These are phyloP conservation scores for Desmodesmus armatus DNA, from an alignment of 139 green algal genomes.

Conservation along the genomic window DNA sequence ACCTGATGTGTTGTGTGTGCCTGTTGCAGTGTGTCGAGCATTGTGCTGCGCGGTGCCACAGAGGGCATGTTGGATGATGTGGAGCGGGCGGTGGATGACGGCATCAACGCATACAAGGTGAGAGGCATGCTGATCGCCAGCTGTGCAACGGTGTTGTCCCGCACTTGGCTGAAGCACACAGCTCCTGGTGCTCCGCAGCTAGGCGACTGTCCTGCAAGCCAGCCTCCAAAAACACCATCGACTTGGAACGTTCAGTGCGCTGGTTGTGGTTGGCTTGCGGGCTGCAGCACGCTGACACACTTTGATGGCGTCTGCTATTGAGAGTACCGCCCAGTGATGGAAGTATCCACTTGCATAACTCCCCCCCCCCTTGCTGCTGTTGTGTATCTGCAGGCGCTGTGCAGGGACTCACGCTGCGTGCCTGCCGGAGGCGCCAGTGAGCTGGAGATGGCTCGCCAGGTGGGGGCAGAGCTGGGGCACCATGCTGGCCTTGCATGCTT, in stretches of 20 bases:
- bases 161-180: not conserved
- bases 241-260: too few species aligned
- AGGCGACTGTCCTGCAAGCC: too few species aligned
- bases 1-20: too few species aligned
- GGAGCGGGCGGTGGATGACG: conserved; percentile 96
- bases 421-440: conserved; percentile 90
- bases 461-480: conserved; percentile 57
- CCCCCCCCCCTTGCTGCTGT: too few species aligned
- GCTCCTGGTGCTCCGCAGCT: too few species aligned
- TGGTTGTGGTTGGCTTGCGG: too few species aligned
- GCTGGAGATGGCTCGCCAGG: conserved; percentile 87
- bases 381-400: conserved; percentile 73
- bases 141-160: not conserved
- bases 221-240: too few species aligned
- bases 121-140: not conserved
- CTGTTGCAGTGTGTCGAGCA: conserved; percentile 83
- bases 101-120: conserved; percentile 96
- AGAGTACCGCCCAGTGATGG: too few species aligned
- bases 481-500: conserved; percentile 29
- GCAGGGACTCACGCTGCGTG: conserved; percentile 82
- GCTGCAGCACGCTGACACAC: too few species aligned
- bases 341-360: too few species aligned
- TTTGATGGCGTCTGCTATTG: too few species aligned
- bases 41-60: conserved; percentile 94
- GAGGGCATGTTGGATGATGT: conserved; percentile 95